Evolutionary conservation across 225 moss, liverwort and hornwort species (phyloP).

Genomic region (Lunularia cruciata): DNA sequence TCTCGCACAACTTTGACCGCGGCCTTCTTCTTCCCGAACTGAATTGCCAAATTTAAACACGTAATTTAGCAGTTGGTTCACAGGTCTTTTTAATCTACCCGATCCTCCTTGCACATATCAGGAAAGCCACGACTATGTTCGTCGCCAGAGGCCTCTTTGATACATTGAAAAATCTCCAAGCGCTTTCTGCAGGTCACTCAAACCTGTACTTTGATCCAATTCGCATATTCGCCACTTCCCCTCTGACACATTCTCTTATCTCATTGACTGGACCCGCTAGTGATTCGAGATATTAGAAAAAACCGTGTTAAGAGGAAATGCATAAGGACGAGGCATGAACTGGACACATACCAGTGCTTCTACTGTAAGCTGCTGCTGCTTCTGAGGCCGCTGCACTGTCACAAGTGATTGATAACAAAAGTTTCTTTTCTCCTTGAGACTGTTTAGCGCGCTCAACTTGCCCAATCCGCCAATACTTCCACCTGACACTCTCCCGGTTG

Average conservation of each 20-base stretch:
- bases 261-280: too few species aligned
- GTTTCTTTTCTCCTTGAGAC: not conserved
- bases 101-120: too few species aligned
- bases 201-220: too few species aligned
- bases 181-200: too few species aligned
- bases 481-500: not conserved
- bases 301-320: not conserved
- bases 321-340: not conserved
- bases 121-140: too few species aligned
- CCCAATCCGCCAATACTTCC: not conserved
- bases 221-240: too few species aligned
- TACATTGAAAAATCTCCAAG: too few species aligned
- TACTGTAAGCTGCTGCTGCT: slow-evolving; percentile 27
- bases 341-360: slow-evolving; percentile 30
- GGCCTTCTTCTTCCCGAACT: slow-evolving; percentile 53
- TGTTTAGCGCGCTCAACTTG: slow-evolving; percentile 3
- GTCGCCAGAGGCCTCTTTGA: too few species aligned
- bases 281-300: too few species aligned
- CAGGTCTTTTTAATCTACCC: too few species aligned
- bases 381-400: not conserved
- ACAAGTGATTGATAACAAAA: not conserved
- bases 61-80: too few species aligned
- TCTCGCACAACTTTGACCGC: slow-evolving; percentile 34
- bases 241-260: too few species aligned
- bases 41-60: slow-evolving; percentile 3